Evolutionary conservation across 2,329 filamentous ascomycete genomes (phyloP).

Genomic region (Ciborinia camelliae): DNA sequence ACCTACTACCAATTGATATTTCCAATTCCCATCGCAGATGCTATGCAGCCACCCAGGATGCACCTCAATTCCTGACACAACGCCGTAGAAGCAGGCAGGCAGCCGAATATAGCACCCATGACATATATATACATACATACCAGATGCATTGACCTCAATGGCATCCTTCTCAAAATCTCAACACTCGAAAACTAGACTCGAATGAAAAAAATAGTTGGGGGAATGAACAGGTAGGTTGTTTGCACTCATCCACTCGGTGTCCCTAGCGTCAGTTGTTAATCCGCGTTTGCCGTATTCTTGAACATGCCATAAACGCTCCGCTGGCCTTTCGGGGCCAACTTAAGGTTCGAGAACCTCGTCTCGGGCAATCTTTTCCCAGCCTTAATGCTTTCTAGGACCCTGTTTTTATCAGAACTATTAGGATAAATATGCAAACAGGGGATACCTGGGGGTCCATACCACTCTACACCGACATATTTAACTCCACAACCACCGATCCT

Average conservation of each 20-base stretch:
- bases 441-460: slow-evolving; percentile 47
- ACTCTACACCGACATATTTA: slow-evolving; percentile 78
- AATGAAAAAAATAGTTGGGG: not conserved
- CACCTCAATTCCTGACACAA: slow-evolving; percentile 21
- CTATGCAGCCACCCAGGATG: slow-evolving; percentile 23
- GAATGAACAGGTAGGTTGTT: slow-evolving; percentile 10
- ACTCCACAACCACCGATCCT: slow-evolving; percentile 65
- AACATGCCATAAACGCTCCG: slow-evolving; percentile 59
- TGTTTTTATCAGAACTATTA: slow-evolving; percentile 36
- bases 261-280: slow-evolving; percentile 12
- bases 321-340: slow-evolving; percentile 59
- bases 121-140: slow-evolving; percentile 20
- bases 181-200: slow-evolving; percentile 8
- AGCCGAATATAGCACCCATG: slow-evolving; percentile 22
- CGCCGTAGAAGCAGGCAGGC: slow-evolving; percentile 21
- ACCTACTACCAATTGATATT: not conserved
- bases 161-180: slow-evolving; percentile 15
- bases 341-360: slow-evolving; percentile 63
- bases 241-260: slow-evolving; percentile 2
- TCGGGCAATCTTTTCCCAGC: slow-evolving; percentile 72
- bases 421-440: slow-evolving; percentile 17
- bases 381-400: slow-evolving; percentile 81
- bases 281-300: slow-evolving; percentile 26
- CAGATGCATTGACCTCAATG: slow-evolving; percentile 20
- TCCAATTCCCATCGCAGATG: slow-evolving; percentile 18